These are phyloP conservation scores for Suillus subaureus DNA, from an alignment of 768 basidiomycete species.

Conservation along the genomic window DNA sequence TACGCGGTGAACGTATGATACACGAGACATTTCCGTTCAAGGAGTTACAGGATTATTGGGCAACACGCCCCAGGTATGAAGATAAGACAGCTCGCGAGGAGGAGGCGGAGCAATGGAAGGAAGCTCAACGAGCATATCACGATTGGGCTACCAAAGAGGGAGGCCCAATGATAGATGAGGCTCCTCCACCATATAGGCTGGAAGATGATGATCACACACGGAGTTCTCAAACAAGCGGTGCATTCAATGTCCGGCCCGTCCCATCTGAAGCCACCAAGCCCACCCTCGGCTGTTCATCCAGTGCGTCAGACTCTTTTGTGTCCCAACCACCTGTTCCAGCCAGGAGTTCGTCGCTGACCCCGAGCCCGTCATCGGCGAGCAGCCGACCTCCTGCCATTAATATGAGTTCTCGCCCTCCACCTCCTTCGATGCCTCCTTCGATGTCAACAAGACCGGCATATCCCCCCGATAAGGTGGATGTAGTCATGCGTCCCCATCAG, in stretches of 20 bases:
- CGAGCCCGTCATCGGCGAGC: not conserved
- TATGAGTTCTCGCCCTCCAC: slow-evolving; percentile 17
- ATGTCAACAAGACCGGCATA: slow-evolving; percentile 1
- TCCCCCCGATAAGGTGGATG: not conserved
- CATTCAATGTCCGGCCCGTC: slow-evolving; percentile 4
- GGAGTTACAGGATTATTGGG: slow-evolving; percentile 78
- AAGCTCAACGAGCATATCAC: slow-evolving; percentile 37
- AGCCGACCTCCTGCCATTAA: slow-evolving; percentile 17
- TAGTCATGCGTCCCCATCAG: slow-evolving; percentile 7
- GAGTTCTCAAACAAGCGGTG: slow-evolving; percentile 3
- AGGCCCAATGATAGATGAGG: slow-evolving; percentile 45
- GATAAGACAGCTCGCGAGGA: slow-evolving; percentile 18
- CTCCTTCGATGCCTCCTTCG: not conserved
- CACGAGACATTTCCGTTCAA: slow-evolving; percentile 67
- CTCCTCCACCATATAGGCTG: slow-evolving; percentile 68
- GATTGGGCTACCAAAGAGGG: slow-evolving; percentile 40
- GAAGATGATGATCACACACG: slow-evolving; percentile 39
- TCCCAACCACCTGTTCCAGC: slow-evolving; percentile 17
- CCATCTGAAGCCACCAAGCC: slow-evolving; percentile 18
- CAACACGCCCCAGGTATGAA: slow-evolving; percentile 60
- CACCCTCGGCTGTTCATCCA: not conserved
- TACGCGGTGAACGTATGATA: slow-evolving; percentile 65
- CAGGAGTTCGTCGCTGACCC: slow-evolving; percentile 11
- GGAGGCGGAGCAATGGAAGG: slow-evolving; percentile 28
- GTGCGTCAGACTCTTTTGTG: slow-evolving; percentile 8